Percentiles rank a stretch among this genome's conserved stretches.
Evolutionary conservation across 1,284 basidiomycete species (phyloP).

Genomic region (Megacollybia platyphylla): DNA sequence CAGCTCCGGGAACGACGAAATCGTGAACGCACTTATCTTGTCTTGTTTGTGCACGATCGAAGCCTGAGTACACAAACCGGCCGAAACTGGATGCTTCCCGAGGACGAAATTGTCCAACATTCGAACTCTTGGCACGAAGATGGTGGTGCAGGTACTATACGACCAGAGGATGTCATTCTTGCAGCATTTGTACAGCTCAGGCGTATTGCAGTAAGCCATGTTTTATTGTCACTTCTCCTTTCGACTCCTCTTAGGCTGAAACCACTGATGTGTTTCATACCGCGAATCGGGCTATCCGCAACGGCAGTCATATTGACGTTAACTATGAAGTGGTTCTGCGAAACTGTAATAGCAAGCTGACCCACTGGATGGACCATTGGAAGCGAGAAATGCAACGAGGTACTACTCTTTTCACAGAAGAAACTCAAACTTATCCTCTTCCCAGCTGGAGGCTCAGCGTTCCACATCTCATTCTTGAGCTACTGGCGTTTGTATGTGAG

Average conservation of each 20-base stretch:
- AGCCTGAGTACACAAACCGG: constrained; percentile 76
- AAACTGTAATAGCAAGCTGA: constrained; percentile 58
- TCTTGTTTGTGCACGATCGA: constrained; percentile 73
- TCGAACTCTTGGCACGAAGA: constrained; percentile 58
- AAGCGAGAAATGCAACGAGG: constrained; percentile 56
- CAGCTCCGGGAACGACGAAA: constrained; percentile 66
- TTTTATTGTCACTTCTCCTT: constrained; percentile 2
- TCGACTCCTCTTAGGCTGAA: constrained; percentile 36
- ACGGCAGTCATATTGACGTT: constrained; percentile 39
- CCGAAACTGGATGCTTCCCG: constrained; percentile 73
- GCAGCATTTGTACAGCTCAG: constrained; percentile 64
- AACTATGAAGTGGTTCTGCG: constrained; percentile 59
- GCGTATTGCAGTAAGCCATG: constrained; percentile 50
- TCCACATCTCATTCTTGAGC: constrained; percentile 28
- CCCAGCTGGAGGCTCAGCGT: constrained; percentile 6
- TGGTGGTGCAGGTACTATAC: constrained; percentile 27
- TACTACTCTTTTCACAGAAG: constrained; percentile 14
- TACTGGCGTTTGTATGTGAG: constrained; percentile 68
- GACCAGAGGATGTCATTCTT: constrained; percentile 70
- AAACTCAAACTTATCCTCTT: not conserved
- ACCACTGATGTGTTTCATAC: constrained; percentile 52
- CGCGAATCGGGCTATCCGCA: constrained; percentile 27
- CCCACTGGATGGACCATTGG: constrained; percentile 60
- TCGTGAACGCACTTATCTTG: constrained; percentile 70
- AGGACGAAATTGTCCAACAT: constrained; percentile 62